Percentiles rank a stretch among this genome's conserved stretches.
Conservation (phyloP, 2,329 filamentous ascomycete species). For the Aaosphaeria arxii region DNA sequence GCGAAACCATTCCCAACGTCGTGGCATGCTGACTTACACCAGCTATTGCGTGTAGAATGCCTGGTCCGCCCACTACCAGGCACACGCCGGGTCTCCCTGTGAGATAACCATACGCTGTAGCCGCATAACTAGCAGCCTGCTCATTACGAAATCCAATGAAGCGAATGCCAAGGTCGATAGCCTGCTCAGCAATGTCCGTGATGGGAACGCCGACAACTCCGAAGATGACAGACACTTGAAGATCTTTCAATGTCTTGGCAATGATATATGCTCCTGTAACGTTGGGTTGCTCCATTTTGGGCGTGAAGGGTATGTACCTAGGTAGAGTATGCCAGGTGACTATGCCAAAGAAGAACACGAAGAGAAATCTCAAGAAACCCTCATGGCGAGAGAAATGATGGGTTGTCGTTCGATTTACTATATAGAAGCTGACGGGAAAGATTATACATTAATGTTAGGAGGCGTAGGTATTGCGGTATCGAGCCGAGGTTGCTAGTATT, state of each 20-base stretch:
- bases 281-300: constrained; percentile 35
- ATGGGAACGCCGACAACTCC: constrained; percentile 55
- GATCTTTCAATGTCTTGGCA: constrained; percentile 46
- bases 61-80: constrained; percentile 57
- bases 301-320: too few species aligned
- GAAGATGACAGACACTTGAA: constrained; percentile 51
- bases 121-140: constrained; percentile 58
- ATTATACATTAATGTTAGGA: too few species aligned
- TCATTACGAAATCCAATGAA: constrained; percentile 59
- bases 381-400: too few species aligned
- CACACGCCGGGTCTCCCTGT: constrained; percentile 56
- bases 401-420: too few species aligned
- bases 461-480: too few species aligned
- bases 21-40: constrained; percentile 40
- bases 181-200: constrained; percentile 56
- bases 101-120: constrained; percentile 57
- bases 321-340: too few species aligned
- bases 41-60: constrained; percentile 56
- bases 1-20: neutral
- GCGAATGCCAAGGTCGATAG: constrained; percentile 54
- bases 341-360: too few species aligned
- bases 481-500: too few species aligned
- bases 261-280: constrained; percentile 25
- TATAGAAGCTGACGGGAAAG: too few species aligned
- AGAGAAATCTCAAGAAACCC: too few species aligned